phyloP scores from a whole-genome alignment of 1,284 basidiomycete species.

The Microstroma glucosiphilum region DNA sequence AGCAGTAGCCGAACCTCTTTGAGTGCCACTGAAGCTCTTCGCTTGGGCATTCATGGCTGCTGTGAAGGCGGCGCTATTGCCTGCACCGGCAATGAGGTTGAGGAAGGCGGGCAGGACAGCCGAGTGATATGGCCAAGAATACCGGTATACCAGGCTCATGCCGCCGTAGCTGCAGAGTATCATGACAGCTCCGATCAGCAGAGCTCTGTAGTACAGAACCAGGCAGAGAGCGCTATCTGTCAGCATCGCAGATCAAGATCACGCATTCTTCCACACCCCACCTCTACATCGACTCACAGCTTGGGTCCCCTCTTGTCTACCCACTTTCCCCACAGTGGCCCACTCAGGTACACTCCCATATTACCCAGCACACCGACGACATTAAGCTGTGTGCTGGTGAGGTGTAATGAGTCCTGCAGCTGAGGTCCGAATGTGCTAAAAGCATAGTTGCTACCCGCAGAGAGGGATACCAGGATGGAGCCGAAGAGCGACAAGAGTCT shows the following conservation, averaged over 20 bases:
- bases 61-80: constrained; percentile 45
- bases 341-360: constrained; percentile 48
- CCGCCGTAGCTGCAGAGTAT: constrained; percentile 38
- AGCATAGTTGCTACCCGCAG: constrained; percentile 50
- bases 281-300: constrained; percentile 15
- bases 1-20: constrained; percentile 66
- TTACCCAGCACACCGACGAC: constrained; percentile 52
- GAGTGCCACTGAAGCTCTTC: constrained; percentile 54
- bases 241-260: constrained; percentile 17
- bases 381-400: constrained; percentile 50
- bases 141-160: constrained; percentile 20
- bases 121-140: constrained; percentile 13
- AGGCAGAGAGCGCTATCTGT: constrained; percentile 8
- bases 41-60: constrained; percentile 49
- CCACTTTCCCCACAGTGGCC: constrained; percentile 43
- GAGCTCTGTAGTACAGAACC: constrained; percentile 16
- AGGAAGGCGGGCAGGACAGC: constrained; percentile 30
- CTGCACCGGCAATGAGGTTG: constrained; percentile 36
- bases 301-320: constrained; percentile 42
- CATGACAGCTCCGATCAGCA: constrained; percentile 29
- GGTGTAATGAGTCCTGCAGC: constrained; percentile 46
- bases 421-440: constrained; percentile 50
- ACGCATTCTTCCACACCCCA: no score
- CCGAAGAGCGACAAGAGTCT: constrained; percentile 35
- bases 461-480: constrained; percentile 43